Evolutionary conservation across 2,329 filamentous ascomycete genomes (phyloP).

Genomic region (Boeremia lycopersici): DNA sequence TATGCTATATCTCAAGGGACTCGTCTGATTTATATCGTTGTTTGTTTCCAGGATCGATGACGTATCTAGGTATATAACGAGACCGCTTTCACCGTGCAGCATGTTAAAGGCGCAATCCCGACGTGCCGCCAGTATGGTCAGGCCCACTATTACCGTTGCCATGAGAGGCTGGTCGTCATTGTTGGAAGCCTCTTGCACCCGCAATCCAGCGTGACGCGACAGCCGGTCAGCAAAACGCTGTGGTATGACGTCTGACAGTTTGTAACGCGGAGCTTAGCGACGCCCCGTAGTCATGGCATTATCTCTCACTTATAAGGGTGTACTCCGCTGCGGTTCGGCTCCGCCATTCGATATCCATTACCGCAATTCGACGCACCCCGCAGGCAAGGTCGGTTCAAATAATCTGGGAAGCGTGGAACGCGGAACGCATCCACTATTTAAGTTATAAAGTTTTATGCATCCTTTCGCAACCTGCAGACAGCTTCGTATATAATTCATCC

Average conservation of each 20-base stretch:
- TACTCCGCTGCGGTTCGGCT: background rate
- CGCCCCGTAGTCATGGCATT: background rate
- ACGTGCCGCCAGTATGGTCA: background rate
- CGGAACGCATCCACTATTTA: too few species aligned
- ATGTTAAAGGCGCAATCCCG: background rate
- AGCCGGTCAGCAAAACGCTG: constrained; percentile 8
- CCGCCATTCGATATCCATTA: background rate
- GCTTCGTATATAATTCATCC: background rate
- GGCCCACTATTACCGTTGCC: constrained; percentile 9
- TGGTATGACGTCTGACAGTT: constrained; percentile 12
- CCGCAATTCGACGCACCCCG: constrained; percentile 6
- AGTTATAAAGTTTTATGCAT: background rate
- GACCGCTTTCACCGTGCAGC: background rate
- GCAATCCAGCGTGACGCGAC: constrained; percentile 6
- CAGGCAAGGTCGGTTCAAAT: background rate
- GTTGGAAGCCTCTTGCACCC: constrained; percentile 1
- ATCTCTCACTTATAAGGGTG: constrained; percentile 8
- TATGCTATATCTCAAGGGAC: background rate
- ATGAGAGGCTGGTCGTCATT: constrained; percentile 7
- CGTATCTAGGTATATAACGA: background rate
- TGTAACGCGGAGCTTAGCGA: background rate
- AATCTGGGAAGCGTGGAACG: constrained; percentile 8
- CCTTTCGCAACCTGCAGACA: background rate
- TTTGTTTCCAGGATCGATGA: background rate
- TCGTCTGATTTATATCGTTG: background rate